A percentile compares a stretch with the other conserved stretches of the same genome.
These are phyloP conservation scores for Scedosporium minutisporum DNA, from an alignment of 2,329 filamentous ascomycete genomes.

Conservation along the genomic window DNA sequence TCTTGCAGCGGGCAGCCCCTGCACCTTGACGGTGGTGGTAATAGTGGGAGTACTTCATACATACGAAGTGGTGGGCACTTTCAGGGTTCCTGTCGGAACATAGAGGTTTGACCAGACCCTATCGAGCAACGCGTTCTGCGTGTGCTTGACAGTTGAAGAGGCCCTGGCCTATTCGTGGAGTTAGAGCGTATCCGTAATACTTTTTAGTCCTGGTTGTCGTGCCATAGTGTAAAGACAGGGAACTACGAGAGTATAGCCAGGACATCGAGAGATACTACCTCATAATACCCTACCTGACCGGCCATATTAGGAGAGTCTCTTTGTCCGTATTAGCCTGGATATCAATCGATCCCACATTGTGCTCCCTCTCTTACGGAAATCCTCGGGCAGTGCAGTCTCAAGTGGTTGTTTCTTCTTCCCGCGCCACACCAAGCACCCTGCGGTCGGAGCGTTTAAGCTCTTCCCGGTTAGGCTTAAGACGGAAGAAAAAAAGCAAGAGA, in stretches of 20 bases:
- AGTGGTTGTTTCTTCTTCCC: background rate
- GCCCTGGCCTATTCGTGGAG: too few relatives aligned
- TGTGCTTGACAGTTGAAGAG: background rate
- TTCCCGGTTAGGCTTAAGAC: too few relatives aligned
- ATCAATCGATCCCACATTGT: background rate
- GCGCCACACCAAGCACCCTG: background rate
- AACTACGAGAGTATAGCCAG: background rate
- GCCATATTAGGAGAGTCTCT: background rate
- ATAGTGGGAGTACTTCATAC: background rate
- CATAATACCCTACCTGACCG: too few relatives aligned
- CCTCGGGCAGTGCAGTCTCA: background rate
- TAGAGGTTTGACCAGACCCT: background rate
- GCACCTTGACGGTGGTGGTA: background rate
- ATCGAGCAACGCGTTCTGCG: background rate
- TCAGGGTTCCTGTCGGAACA: background rate
- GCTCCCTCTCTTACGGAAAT: background rate
- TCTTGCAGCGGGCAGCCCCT: background rate
- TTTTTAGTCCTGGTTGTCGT: background rate
- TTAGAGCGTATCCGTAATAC: too few relatives aligned
- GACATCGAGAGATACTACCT: background rate
- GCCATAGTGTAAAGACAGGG: background rate
- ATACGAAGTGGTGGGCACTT: background rate
- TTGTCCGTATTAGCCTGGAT: background rate
- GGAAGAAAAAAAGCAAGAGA: too few relatives aligned
- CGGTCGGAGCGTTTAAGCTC: background rate